Conservation (phyloP, 768 basidiomycete genomes). For the Hericium erinaceus region DNA sequence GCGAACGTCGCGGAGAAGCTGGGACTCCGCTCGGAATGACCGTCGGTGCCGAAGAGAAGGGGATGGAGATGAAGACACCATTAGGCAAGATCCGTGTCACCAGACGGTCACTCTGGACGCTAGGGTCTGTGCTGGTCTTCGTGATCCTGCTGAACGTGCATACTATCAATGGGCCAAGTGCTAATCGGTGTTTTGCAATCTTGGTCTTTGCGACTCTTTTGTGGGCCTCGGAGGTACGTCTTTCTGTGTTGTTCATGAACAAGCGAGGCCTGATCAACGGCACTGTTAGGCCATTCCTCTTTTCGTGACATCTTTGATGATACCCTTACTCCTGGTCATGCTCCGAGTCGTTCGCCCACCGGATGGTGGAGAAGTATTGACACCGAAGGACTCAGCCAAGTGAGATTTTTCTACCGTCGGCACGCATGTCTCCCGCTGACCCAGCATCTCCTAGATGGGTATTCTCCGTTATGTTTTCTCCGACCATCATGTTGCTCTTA, state of each 20-base stretch:
- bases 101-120: constrained; percentile 46
- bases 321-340: constrained; percentile 84
- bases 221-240: constrained; percentile 89
- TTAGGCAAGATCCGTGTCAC: constrained; percentile 61
- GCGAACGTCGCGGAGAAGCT: constrained; percentile 59
- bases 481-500: constrained; percentile 96
- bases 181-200: constrained; percentile 87
- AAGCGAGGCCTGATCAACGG: too few species aligned
- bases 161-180: constrained; percentile 53
- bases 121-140: constrained; percentile 51
- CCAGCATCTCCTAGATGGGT: constrained; percentile 48
- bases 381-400: constrained; percentile 72
- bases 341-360: constrained; percentile 64
- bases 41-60: constrained; percentile 31
- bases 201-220: constrained; percentile 83
- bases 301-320: constrained; percentile 90
- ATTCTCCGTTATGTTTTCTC: constrained; percentile 93
- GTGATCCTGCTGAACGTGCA: constrained; percentile 49
- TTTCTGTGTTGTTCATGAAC: neutral
- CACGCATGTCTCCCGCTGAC: neutral
- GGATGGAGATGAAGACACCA: constrained; percentile 48
- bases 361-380: constrained; percentile 42
- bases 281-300: constrained; percentile 79
- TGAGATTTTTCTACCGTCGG: constrained; percentile 26
- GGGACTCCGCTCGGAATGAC: constrained; percentile 19